Percentiles rank a stretch among this genome's conserved stretches.
Evolutionary conservation across 2,329 filamentous ascomycete genomes (phyloP).

Genomic region (Fusarium illudens): DNA sequence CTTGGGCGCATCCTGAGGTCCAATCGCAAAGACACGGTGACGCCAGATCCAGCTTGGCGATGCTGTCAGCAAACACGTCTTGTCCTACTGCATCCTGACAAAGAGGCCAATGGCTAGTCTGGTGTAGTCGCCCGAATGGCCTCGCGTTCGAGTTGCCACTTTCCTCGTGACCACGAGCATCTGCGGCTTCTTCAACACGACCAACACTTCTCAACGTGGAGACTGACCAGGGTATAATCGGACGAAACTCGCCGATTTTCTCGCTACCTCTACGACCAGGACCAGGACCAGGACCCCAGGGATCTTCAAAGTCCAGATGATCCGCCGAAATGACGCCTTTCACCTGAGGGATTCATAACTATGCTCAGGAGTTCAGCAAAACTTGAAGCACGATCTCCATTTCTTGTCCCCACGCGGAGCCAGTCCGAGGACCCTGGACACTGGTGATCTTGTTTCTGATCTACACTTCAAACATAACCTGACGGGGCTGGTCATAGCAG

Average conservation of each 20-base stretch:
- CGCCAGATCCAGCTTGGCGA: conserved; percentile 13
- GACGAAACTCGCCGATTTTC: conserved; percentile 22
- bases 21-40: conserved; percentile 17
- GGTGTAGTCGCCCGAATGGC: conserved; percentile 28
- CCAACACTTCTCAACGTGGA: background rate
- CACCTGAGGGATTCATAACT: background rate
- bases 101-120: conserved; percentile 24
- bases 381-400: conserved; percentile 13
- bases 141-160: conserved; percentile 1
- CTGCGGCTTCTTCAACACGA: conserved; percentile 16
- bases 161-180: conserved; percentile 26
- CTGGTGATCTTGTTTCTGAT: conserved; percentile 12
- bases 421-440: conserved; percentile 10
- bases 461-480: conserved; percentile 22
- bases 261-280: background rate
- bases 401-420: conserved; percentile 2
- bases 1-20: conserved; percentile 24
- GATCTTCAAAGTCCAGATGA: conserved; percentile 22
- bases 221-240: conserved; percentile 4
- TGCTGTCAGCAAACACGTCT: conserved; percentile 1
- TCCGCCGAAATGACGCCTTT: background rate
- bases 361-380: background rate
- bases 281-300: conserved; percentile 3
- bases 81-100: background rate
- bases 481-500: conserved; percentile 19